Conservation (phyloP, 768 basidiomycete species). For the Daedalea quercina region DNA sequence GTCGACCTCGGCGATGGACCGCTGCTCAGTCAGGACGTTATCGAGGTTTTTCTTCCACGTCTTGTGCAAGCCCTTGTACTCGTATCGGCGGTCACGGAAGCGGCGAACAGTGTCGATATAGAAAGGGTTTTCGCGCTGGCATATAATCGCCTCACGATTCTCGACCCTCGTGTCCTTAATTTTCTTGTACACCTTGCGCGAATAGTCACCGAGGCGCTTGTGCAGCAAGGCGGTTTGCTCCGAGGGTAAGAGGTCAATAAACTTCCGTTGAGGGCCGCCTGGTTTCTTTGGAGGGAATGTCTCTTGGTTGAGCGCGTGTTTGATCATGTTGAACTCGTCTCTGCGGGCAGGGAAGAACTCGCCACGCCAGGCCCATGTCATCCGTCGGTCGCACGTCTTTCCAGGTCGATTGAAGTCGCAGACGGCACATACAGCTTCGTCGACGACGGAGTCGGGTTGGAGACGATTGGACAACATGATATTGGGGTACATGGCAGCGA, state of each 20-base stretch:
- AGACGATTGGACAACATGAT: conserved; percentile 99
- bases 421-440: conserved; percentile 93
- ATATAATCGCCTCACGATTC: conserved; percentile 89
- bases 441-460: conserved; percentile 96
- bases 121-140: conserved; percentile 97
- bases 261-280: conserved; percentile 68
- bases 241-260: conserved; percentile 70
- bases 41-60: conserved; percentile 99
- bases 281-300: conserved; percentile 78
- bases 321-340: conserved; percentile 99
- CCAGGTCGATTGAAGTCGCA: conserved; percentile 98
- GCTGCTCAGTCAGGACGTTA: conserved; percentile 54
- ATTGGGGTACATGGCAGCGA: conserved; percentile 99
- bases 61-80: conserved; percentile 97
- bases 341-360: conserved; percentile 97
- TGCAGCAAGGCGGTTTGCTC: conserved; percentile 92
- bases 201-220: conserved; percentile 97
- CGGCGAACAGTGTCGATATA: conserved; percentile 97
- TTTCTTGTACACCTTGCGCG: conserved; percentile 97
- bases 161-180: conserved; percentile 96
- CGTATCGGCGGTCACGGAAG: conserved; percentile 96
- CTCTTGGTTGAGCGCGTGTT: conserved; percentile 93
- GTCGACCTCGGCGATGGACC: conserved; percentile 78
- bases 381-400: conserved; percentile 86
- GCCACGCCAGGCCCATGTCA: conserved; percentile 99